A percentile compares a stretch with the other conserved stretches of the same genome.
These are phyloP conservation scores for Rhodomyrtus psidioides DNA, from an alignment of 441 rosid species.

Conservation along the genomic window DNA sequence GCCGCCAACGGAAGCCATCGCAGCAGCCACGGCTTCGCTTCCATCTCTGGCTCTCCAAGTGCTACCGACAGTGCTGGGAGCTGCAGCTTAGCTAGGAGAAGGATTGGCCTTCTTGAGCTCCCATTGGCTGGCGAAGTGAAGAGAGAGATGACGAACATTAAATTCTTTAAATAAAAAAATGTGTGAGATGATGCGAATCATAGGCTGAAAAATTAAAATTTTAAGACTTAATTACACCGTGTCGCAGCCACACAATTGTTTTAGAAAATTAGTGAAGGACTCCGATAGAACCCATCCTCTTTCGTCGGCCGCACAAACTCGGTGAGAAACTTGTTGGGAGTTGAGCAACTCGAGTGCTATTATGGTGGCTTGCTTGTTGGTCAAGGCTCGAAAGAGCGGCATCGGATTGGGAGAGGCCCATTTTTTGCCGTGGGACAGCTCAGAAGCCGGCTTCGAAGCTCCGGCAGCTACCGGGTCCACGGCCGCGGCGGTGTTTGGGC, in stretches of 20 bases:
- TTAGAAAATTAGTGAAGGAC: not conserved
- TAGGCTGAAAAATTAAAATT: not conserved
- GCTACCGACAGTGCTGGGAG: not conserved
- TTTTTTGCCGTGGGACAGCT: not conserved
- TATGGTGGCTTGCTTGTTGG: not conserved
- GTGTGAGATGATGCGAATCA: not conserved
- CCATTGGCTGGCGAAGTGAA: not conserved
- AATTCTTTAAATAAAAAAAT: not conserved
- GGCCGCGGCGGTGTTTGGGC: not conserved
- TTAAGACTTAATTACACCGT: not conserved
- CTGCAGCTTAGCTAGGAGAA: not conserved
- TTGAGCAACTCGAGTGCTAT: not conserved
- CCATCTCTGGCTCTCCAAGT: slow-evolving; percentile 2
- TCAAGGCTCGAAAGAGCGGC: not conserved
- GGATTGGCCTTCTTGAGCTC: not conserved
- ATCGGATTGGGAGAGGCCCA: not conserved
- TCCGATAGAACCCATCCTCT: not conserved
- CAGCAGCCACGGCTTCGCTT: not conserved
- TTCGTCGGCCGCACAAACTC: not conserved
- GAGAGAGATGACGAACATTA: not conserved
- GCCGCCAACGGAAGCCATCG: slow-evolving; percentile 20
- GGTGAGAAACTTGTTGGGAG: not conserved
- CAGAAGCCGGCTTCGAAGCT: not conserved
- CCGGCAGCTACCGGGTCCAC: not conserved
- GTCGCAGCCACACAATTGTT: not conserved